Evolutionary conservation across 2,329 filamentous ascomycete species (phyloP), one percentile per base, ranked within the genome.

Genomic region (Aspergillus pseudotamarii): DNA sequence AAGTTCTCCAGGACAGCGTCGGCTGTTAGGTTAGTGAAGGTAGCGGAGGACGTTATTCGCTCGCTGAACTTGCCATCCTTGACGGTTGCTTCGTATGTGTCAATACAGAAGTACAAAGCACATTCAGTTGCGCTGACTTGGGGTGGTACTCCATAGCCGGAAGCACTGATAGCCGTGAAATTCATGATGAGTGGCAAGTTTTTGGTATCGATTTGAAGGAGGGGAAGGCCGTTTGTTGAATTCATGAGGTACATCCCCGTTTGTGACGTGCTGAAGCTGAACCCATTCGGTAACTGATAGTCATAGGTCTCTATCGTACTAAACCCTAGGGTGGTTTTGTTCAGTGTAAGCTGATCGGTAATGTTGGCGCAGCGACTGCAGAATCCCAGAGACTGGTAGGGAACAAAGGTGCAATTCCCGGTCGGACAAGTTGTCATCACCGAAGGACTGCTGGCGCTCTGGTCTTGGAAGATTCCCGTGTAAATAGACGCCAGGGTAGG

Each of bases 351-450:
- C 1, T 54, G 56, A 30, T 66, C 58, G 0, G 70, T 72, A 36
- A 71, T 67, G 46, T 72, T 68, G 64, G 64, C 59, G 34, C 69
- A 71, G 11, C 61, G 61, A 26, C 65, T 68, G 63, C 75, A 77
- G 23, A 76, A 65, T 0, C 70, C 74, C 8, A 78, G 69, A 0
- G 74, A 75, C 54, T 73, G 70, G 55, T 73, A 77, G 4, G 62
- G 53, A 5, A 67, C 57, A 48, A 70, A 77, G 1, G 72, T 76
- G 50, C 75, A 77, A 59, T 76, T 77, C 19, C 74, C 75, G 4
- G 72, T 75, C 41, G 75, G 64, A 57, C 75, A 78, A 38, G 65
- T 67, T 58, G 69, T 64, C 32, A 63, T 64, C 14, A 68, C 56
- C 8, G 59, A 66, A 41, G 72, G 65, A 46, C 63, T 65, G 62